phyloP scores from a whole-genome alignment of 805 yeast species.

The Candida anglica region DNA sequence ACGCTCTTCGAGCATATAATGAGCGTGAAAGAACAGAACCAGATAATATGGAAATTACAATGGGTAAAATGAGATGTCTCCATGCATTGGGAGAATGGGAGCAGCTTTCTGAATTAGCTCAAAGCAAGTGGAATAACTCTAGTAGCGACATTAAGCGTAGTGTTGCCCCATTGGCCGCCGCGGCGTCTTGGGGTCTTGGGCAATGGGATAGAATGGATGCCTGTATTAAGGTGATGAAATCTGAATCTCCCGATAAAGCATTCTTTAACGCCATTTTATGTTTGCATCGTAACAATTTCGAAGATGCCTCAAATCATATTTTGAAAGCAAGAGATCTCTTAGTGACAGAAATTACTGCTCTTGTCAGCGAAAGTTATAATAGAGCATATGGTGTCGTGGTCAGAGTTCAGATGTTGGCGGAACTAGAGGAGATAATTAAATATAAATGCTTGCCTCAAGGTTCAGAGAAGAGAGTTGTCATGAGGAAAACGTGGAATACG shows the following conservation, averaged over 20 bases:
- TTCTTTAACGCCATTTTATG: conserved; percentile 89
- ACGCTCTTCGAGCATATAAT: conserved; percentile 86
- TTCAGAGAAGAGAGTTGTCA: conserved; percentile 70
- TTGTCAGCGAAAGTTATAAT: conserved; percentile 92
- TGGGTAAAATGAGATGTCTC: conserved; percentile 97
- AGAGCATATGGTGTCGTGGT: conserved; percentile 97
- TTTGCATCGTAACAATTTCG: conserved; percentile 81
- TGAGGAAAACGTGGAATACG: conserved; percentile 92
- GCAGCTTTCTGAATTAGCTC: conserved; percentile 77
- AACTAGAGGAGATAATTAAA: conserved; percentile 87
- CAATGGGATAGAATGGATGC: conserved; percentile 97
- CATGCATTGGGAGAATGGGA: conserved; percentile 99
- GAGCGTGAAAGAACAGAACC: conserved; percentile 64
- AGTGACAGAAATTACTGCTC: conserved; percentile 89
- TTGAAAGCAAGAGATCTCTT: conserved; percentile 81
- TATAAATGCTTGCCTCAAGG: conserved; percentile 83
- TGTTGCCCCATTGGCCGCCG: conserved; percentile 97
- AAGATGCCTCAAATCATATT: conserved; percentile 75
- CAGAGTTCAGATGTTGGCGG: conserved; percentile 95
- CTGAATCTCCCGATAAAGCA: conserved; percentile 90
- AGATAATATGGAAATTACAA: conserved; percentile 78
- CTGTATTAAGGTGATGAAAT: conserved; percentile 84
- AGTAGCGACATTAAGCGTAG: conserved; percentile 70
- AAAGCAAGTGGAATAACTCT: conserved; percentile 76
- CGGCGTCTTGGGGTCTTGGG: conserved; percentile 97